These are phyloP conservation scores for Cardamine chenopodiifolia DNA, from an alignment of 345 rosid species.

Conservation along the genomic window DNA sequence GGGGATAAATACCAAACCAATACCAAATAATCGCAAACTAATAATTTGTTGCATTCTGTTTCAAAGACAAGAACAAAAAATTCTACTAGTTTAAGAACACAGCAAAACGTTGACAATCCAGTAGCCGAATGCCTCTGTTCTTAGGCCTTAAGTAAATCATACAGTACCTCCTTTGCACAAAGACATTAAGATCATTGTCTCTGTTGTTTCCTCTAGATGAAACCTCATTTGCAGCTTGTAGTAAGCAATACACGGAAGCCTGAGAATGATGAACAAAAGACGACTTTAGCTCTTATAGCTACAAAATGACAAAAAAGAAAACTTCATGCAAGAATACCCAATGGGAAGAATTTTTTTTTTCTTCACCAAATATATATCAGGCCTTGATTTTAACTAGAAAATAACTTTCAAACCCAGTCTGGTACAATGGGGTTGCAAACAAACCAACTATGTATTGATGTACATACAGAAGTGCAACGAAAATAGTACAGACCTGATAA, in stretches of 20 bases:
- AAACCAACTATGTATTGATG: neutral
- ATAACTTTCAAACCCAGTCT: constrained; percentile 1
- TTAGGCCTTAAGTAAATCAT: constrained; percentile 1
- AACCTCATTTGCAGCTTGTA: constrained; percentile 92
- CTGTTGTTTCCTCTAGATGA: constrained; percentile 73
- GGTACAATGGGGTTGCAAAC: neutral
- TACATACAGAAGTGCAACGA: neutral
- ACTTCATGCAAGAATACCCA: constrained; percentile 8
- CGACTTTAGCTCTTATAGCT: constrained; percentile 25
- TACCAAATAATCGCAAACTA: neutral
- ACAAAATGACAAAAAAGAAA: constrained; percentile 8
- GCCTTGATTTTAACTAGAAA: neutral
- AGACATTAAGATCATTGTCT: constrained; percentile 72
- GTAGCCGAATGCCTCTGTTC: constrained; percentile 27
- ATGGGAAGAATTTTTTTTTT: neutral
- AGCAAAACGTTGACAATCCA: constrained; percentile 18
- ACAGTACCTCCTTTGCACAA: constrained; percentile 80
- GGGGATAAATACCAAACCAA: neutral
- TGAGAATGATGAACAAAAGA: constrained; percentile 51
- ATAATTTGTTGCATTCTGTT: constrained; percentile 7
- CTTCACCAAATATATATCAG: neutral
- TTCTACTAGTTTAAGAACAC: neutral
- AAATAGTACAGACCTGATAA: constrained; percentile 68
- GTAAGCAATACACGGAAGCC: constrained; percentile 81
- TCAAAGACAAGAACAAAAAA: neutral